A percentile compares a stretch with the other conserved stretches of the same genome.
phyloP scores from a whole-genome alignment of 768 basidiomycete species.

The Tulasnella sp. region DNA sequence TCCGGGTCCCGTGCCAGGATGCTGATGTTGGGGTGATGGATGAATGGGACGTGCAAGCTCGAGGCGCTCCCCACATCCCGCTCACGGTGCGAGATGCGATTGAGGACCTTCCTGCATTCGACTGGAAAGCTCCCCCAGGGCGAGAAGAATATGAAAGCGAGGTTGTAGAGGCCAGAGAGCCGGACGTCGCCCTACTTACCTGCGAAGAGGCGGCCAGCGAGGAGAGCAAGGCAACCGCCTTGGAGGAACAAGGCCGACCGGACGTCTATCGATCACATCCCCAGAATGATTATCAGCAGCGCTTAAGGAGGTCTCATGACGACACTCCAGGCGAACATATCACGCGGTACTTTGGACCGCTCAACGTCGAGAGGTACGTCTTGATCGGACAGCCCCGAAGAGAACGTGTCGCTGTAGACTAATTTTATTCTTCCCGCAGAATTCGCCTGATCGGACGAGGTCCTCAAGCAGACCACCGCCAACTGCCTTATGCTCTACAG shows the following conservation, averaged over 20 bases:
- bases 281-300: not conserved
- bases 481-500: conserved; percentile 1
- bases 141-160: conserved; percentile 17
- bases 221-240: not conserved
- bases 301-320: not conserved
- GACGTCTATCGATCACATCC: not conserved
- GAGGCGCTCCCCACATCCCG: conserved; percentile 54
- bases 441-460: conserved; percentile 19
- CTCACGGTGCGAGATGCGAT: conserved; percentile 65
- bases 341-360: conserved; percentile 9
- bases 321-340: conserved; percentile 12
- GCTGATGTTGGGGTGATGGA: not conserved
- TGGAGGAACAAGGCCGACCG: not conserved
- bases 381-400: too few species aligned
- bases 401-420: too few species aligned
- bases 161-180: conserved; percentile 24
- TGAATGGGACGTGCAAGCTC: not conserved
- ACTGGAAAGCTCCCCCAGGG: conserved; percentile 53
- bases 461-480: conserved; percentile 12
- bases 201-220: not conserved
- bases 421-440: not conserved
- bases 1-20: not conserved
- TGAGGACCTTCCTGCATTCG: conserved; percentile 65
- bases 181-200: not conserved
- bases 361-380: conserved; percentile 21